Base-by-base conservation (phyloP, 345 rosid genomes). In the Streptanthus diversifolius region DNA sequence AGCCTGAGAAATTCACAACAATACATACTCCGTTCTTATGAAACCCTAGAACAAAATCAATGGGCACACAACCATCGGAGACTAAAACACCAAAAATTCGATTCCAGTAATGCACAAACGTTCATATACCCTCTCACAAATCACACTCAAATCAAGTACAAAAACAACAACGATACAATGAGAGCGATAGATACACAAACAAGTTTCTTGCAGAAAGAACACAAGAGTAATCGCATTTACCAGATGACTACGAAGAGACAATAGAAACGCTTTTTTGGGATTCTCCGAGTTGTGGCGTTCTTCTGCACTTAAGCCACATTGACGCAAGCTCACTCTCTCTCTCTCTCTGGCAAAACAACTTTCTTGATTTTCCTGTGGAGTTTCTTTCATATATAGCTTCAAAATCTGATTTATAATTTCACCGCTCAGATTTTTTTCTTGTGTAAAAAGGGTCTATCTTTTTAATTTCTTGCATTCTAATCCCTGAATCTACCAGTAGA, bases 11-110 rank as follows among this genome's bases (percentile, higher is more conserved):
- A 63, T 36, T 55, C 71, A 55, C 61, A 62, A 62, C 43, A 55
- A 32, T 39, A 8, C 43, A 43, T 14, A 43, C 24, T 36, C 30
- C 6, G 29, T 15, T 59, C 55, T 39, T 49, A 51, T 36, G 35
- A 75, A 70, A 70, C 80, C 76, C 80, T 77, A 70, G 72, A 56
- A 48, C 68, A 57, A 45, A 70, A 71, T 32, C 59, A 11, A 68
- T 60, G 14, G 15, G 4, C 63, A 74, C 36, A 74, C 37, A 67
- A 51, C 57, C 27, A 75, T 44, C 41, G 70, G 36, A 70, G 71
- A 45, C 70, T 44, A 76, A 19, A 70, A 27, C 65, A 69, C 40
- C 56, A 56, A 49, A 41, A 69, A 63, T 11, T 32, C 4, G 24
- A 70, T 71, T 71, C 77, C 68, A 65, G 41, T 37, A 47, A 77